Conservation (phyloP, 345 rosid genomes). For the Lepidium africanum region DNA sequence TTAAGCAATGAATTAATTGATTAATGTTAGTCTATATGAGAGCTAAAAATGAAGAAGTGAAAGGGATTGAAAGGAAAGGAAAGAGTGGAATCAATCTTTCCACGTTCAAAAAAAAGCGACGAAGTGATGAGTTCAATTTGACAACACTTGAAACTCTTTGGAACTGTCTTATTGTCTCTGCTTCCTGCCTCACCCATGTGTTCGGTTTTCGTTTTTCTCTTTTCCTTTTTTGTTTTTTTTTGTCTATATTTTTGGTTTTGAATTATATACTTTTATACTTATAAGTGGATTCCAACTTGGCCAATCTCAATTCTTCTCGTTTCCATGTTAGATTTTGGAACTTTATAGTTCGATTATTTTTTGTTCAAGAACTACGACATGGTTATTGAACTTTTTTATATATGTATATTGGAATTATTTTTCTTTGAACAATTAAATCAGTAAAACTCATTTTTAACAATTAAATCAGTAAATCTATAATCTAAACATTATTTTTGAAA, state of each 20-base stretch:
- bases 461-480: too few species aligned
- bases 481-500: too few species aligned
- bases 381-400: too few species aligned
- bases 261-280: background rate
- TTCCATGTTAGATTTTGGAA: background rate
- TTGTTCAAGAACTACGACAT: background rate
- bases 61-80: conserved; percentile 13
- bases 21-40: background rate
- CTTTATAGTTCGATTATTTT: background rate
- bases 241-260: background rate
- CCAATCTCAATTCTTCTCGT: conserved; percentile 13
- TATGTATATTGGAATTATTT: too few species aligned
- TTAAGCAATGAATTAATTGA: background rate
- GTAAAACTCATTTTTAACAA: too few species aligned
- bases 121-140: conserved; percentile 30
- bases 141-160: conserved; percentile 25
- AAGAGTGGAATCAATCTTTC: conserved; percentile 25
- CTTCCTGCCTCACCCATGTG: conserved; percentile 20
- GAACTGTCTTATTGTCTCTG: conserved; percentile 20
- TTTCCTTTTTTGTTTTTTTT: background rate
- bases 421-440: too few species aligned
- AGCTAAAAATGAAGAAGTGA: conserved; percentile 9
- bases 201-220: conserved; percentile 4
- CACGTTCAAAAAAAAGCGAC: conserved; percentile 20
- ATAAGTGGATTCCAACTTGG: conserved; percentile 21